phyloP scores from a whole-genome alignment of 805 yeast genomes.

The Saccharomycopsis guyanensis region DNA sequence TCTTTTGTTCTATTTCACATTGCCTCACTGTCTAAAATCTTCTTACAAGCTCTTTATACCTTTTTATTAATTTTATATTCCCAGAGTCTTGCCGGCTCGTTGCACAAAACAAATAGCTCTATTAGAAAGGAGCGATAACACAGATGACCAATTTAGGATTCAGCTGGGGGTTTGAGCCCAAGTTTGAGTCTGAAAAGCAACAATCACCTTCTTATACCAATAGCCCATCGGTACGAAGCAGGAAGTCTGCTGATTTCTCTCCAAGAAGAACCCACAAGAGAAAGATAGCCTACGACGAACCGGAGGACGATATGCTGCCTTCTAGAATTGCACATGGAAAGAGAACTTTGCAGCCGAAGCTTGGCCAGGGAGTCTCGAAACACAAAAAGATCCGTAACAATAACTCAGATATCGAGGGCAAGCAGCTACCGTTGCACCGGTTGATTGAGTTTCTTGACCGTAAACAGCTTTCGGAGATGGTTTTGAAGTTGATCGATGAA shows the following conservation, averaged over 20 bases:
- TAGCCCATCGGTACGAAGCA: neutral
- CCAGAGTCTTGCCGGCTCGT: no score
- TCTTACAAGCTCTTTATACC: no score
- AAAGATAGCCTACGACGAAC: no score
- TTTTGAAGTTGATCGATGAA: constrained; percentile 43
- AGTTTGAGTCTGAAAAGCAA: neutral
- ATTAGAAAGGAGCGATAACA: no score
- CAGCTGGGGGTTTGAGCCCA: constrained; percentile 18
- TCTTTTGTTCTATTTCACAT: no score
- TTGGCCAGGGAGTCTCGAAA: neutral
- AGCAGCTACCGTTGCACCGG: constrained; percentile 53
- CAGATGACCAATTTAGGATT: constrained; percentile 13
- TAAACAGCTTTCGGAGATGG: constrained; percentile 42
- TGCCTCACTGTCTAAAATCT: no score
- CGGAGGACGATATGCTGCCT: no score
- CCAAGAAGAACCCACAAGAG: neutral
- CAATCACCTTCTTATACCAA: neutral
- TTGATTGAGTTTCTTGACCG: constrained; percentile 63
- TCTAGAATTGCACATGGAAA: no score
- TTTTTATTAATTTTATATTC: no score
- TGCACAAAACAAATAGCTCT: no score
- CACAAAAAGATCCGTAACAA: neutral
- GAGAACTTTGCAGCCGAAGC: no score
- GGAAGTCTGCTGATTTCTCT: neutral
- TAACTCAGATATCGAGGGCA: constrained; percentile 36